These are phyloP conservation scores for Apiotrichum porosum DNA, from an alignment of 1,284 basidiomycete genomes.

Conservation along the genomic window DNA sequence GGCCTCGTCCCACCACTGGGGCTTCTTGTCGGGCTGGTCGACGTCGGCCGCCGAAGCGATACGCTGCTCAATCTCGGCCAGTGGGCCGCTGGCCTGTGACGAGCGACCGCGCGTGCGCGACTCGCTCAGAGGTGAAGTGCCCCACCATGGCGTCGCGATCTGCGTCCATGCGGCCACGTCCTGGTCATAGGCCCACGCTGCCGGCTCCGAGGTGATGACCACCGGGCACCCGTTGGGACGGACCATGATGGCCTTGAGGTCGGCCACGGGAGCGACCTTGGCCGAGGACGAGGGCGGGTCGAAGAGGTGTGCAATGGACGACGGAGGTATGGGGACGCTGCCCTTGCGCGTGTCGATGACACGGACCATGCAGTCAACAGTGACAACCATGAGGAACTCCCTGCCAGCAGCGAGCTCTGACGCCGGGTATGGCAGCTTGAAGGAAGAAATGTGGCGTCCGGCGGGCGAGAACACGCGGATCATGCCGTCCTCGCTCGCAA, in stretches of 20 bases:
- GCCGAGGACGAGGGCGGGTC: conserved; percentile 46
- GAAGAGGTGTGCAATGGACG: conserved; percentile 61
- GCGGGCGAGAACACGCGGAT: conserved; percentile 72
- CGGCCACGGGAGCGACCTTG: conserved; percentile 49
- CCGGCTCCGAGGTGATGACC: conserved; percentile 66
- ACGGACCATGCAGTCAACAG: conserved; percentile 62
- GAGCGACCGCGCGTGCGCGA: conserved; percentile 6
- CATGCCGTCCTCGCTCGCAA: conserved; percentile 67
- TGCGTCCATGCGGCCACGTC: conserved; percentile 63
- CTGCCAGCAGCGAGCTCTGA: conserved; percentile 63
- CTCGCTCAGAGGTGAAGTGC: conserved; percentile 27
- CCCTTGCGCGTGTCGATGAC: conserved; percentile 71
- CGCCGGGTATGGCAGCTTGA: conserved; percentile 67
- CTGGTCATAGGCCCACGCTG: conserved; percentile 70
- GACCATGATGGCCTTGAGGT: conserved; percentile 57
- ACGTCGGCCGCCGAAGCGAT: conserved; percentile 12
- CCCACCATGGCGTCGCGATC: conserved; percentile 73
- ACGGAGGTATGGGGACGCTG: conserved; percentile 60
- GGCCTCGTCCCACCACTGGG: conserved; percentile 71
- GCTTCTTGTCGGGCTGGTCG: conserved; percentile 46
- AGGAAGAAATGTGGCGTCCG: conserved; percentile 69
- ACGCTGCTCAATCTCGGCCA: conserved; percentile 27
- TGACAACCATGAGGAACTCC: conserved; percentile 64
- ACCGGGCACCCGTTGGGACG: conserved; percentile 73
- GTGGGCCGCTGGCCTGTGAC: conserved; percentile 4